These are phyloP conservation scores for Jackrogersella minutella DNA, from an alignment of 495 filamentous ascomycete species.

Conservation along the genomic window DNA sequence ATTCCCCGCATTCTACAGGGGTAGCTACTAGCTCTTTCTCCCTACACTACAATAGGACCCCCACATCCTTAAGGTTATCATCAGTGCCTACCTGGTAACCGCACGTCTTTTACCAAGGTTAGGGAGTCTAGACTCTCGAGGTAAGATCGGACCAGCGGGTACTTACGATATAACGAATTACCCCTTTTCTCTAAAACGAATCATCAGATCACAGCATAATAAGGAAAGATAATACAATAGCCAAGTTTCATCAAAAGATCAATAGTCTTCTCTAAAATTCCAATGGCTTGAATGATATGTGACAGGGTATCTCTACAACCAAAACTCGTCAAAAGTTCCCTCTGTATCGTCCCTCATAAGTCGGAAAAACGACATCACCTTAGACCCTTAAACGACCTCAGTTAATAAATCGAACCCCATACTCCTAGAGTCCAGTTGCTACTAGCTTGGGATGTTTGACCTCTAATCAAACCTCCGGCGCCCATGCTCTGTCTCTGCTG, in stretches of 20 bases:
- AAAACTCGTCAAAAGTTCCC: slow-evolving; percentile 9
- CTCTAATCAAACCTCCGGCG: slow-evolving; percentile 61
- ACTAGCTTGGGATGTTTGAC: slow-evolving; percentile 62
- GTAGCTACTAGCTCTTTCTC: slow-evolving; percentile 28
- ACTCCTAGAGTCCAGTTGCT: slow-evolving; percentile 80
- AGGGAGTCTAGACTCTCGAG: not conserved
- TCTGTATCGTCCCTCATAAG: not conserved
- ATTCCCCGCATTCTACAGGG: slow-evolving; percentile 34
- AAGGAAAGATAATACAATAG: not conserved
- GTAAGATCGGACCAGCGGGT: not conserved
- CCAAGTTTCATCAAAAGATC: not conserved
- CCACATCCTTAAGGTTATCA: not conserved
- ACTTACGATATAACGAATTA: too few species aligned
- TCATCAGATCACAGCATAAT: not conserved
- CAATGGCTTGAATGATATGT: slow-evolving; percentile 13
- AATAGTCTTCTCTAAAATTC: slow-evolving; percentile 1
- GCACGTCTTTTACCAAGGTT: slow-evolving; percentile 8
- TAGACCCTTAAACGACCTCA: not conserved
- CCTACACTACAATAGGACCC: slow-evolving; percentile 1
- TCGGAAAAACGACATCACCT: not conserved
- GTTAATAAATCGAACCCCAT: slow-evolving; percentile 69
- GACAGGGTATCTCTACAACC: slow-evolving; percentile 37
- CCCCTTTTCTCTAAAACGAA: too few species aligned
- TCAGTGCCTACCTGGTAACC: too few species aligned
- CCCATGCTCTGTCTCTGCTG: slow-evolving; percentile 68